Evolutionary conservation across 23 red algal genomes (phyloP), one percentile per base, ranked within the genome.

Genomic region (Cyanidiococcus yangmingshanensis): DNA sequence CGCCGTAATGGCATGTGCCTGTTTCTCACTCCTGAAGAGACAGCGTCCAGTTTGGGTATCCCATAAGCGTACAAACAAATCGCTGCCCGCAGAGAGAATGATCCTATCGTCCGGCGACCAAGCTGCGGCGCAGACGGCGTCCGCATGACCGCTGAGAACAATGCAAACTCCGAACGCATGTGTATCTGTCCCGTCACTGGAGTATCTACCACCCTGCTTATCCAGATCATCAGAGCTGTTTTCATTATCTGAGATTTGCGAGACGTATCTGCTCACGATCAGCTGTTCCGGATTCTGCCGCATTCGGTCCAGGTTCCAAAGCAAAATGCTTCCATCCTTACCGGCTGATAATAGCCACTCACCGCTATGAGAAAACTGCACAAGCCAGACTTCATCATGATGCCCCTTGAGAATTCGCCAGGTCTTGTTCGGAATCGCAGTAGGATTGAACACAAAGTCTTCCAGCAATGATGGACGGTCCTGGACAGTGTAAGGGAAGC

Each of bases 381-480:
- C 85, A 75, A 84, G 90, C 94, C 94, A 98, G 38, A 98, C 88
- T 83, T 98, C 94, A 67, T 91, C 84, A 18, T 51, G 59, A 79
- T 91, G 94, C 17, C 79, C 79, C 16, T 76, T 57, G 21, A 98
- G 63, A 15, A 79, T 76, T 41, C 79, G 82, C 68, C 79, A 68
- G 33, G 77, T 59, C 38, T 79, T 81, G 58, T 63, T 76, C 37
- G 94, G 94, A 25, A 98, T 74, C 58, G 74, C 82, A 2, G 68
- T 79, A 76, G 87, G 71, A 34, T 85, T 79, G 40, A 87, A 90
- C 50, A 75, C 85, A 77, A 91, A 75, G 79, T 98, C 94, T 57
- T 98, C 94, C 16, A 98, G 33, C 21, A 98, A 80, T 74, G 84
- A 85, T 1, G 83, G 76, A 1, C 54, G 63, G 18, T 71, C 50